Conservation (phyloP, 108 stramenopile genomes). For the Conticribra guillardii region DNA sequence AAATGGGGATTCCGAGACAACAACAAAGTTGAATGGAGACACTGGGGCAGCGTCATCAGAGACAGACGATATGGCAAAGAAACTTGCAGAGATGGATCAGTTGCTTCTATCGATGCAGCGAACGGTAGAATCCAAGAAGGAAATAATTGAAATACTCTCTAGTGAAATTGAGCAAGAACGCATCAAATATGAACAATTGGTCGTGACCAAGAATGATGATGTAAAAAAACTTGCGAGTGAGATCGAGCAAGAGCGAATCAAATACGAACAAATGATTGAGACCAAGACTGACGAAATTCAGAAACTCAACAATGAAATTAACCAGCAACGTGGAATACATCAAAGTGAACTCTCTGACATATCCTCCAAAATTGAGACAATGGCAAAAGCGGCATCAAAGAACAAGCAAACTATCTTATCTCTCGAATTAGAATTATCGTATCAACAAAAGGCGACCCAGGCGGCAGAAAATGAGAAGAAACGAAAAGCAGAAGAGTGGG, state of each 20-base stretch:
- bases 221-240: too few species aligned
- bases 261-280: background rate
- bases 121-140: background rate
- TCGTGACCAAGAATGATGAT: too few species aligned
- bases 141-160: background rate
- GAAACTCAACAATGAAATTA: slow-evolving; percentile 7
- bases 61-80: background rate
- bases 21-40: background rate
- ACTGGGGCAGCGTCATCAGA: background rate
- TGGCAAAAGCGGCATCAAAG: background rate
- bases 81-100: background rate
- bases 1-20: too few species aligned
- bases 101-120: background rate
- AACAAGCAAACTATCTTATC: slow-evolving; percentile 9
- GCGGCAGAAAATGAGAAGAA: slow-evolving; percentile 9
- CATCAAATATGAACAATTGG: too few species aligned
- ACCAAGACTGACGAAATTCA: slow-evolving; percentile 17
- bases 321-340: background rate
- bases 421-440: slow-evolving; percentile 4
- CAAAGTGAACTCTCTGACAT: slow-evolving; percentile 8
- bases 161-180: background rate
- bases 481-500: slow-evolving; percentile 1
- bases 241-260: too few species aligned
- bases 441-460: slow-evolving; percentile 4
- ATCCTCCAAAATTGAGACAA: background rate